phyloP scores from a whole-genome alignment of 306 rosid species.

The Cucurbita pepo region DNA sequence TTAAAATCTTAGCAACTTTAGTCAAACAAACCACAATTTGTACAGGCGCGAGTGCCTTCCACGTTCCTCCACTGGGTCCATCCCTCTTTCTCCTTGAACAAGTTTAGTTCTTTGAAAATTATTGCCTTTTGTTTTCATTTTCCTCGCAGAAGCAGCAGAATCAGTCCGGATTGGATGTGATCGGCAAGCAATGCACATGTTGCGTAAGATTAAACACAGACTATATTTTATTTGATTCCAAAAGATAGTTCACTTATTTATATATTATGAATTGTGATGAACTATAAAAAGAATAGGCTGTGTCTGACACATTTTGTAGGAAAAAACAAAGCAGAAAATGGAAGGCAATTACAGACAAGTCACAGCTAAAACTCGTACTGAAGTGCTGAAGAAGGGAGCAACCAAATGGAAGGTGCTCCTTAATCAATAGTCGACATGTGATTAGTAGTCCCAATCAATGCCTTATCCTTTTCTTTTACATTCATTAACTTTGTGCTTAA shows the following conservation, averaged over 20 bases:
- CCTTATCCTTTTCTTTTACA: conserved; percentile 11
- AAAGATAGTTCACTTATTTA: not conserved
- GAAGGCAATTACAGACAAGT: conserved; percentile 4
- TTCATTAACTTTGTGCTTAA: not conserved
- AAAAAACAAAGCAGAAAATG: not conserved
- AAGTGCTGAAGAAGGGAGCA: conserved; percentile 40
- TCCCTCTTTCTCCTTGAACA: not conserved
- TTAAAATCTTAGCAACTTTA: not conserved
- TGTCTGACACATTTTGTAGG: not conserved
- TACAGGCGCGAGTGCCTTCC: not conserved
- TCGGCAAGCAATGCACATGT: conserved; percentile 4
- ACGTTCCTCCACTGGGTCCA: not conserved
- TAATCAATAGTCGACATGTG: conserved; percentile 9
- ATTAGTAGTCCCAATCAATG: conserved; percentile 20
- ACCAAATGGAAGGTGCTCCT: conserved; percentile 8
- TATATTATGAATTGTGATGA: not conserved
- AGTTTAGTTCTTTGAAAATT: not conserved
- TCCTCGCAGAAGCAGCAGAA: not conserved
- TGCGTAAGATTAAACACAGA: conserved; percentile 6
- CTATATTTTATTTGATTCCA: not conserved
- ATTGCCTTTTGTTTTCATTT: not conserved
- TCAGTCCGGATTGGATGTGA: not conserved
- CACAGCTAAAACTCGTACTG: conserved; percentile 37
- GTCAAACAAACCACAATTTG: not conserved
- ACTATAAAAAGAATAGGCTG: not conserved